These are phyloP conservation scores for Fonsecaea monophora DNA, from an alignment of 2,329 filamentous ascomycete species.

Conservation along the genomic window DNA sequence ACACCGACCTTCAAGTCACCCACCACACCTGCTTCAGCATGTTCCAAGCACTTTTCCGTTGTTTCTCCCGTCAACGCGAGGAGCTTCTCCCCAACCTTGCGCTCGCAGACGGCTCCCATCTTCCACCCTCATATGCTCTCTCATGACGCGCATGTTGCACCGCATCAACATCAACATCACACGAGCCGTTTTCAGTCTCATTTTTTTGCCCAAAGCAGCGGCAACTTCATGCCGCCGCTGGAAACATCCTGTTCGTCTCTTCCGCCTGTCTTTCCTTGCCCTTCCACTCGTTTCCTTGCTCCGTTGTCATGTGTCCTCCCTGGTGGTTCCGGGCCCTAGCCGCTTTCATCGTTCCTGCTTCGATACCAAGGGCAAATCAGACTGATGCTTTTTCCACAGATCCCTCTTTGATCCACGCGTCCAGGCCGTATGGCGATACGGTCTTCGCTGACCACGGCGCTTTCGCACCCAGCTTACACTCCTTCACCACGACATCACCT, in stretches of 20 bases:
- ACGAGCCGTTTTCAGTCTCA: slow-evolving; percentile 44
- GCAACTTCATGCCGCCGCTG: slow-evolving; percentile 61
- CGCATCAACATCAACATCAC: slow-evolving; percentile 15
- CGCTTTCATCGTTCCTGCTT: neutral
- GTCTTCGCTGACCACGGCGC: slow-evolving; percentile 24
- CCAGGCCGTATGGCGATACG: slow-evolving; percentile 29
- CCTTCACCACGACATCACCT: slow-evolving; percentile 42
- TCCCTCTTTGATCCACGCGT: slow-evolving; percentile 35
- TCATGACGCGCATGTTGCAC: slow-evolving; percentile 12
- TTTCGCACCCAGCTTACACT: slow-evolving; percentile 45
- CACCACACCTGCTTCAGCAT: slow-evolving; percentile 46
- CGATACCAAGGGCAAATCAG: slow-evolving; percentile 2
- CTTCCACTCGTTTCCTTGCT: slow-evolving; percentile 34
- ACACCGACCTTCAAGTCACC: slow-evolving; percentile 46
- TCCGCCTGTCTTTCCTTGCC: slow-evolving; percentile 35
- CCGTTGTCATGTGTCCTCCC: slow-evolving; percentile 4
- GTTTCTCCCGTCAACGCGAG: slow-evolving; percentile 31
- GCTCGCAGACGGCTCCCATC: slow-evolving; percentile 5
- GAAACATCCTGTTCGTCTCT: slow-evolving; percentile 61
- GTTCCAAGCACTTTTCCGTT: slow-evolving; percentile 40
- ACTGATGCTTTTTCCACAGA: slow-evolving; percentile 32
- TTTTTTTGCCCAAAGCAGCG: slow-evolving; percentile 63
- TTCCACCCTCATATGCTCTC: slow-evolving; percentile 19
- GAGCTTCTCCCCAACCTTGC: slow-evolving; percentile 17
- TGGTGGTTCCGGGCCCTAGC: neutral